Evolutionary conservation across 163 green algal species (phyloP).

Genomic region (Scenedesmus sp.): DNA sequence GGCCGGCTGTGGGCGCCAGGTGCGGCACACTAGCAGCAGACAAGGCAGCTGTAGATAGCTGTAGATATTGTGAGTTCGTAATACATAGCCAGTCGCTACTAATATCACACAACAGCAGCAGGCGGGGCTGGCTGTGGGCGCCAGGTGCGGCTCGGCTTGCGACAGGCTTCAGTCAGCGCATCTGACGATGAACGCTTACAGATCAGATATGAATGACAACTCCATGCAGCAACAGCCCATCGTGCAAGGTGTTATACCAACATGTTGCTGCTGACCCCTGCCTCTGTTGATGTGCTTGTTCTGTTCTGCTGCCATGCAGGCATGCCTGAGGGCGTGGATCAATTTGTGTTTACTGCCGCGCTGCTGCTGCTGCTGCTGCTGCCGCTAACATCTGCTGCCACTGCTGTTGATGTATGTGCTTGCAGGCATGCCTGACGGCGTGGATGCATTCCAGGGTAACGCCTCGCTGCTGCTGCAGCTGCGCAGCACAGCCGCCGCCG

Average conservation of each 20-base stretch:
- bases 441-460: slow-evolving; percentile 51
- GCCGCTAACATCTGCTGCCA: not conserved
- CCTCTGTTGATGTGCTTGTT: not conserved
- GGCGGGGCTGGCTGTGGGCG: too few relatives aligned
- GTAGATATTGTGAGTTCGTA: too few relatives aligned
- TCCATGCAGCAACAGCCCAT: too few relatives aligned
- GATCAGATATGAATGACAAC: too few relatives aligned
- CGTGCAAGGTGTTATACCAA: not conserved
- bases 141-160: too few relatives aligned
- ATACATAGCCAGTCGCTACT: too few relatives aligned
- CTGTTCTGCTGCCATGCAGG: not conserved
- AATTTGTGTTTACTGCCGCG: not conserved
- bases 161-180: too few relatives aligned
- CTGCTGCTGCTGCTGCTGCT: not conserved
- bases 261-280: not conserved
- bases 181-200: too few relatives aligned
- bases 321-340: not conserved
- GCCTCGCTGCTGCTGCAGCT: slow-evolving; percentile 36
- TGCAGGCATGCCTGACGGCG: slow-evolving; percentile 21
- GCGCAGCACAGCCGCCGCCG: not conserved
- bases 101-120: too few relatives aligned
- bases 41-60: not conserved
- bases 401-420: not conserved
- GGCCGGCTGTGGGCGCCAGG: slow-evolving; percentile 49
- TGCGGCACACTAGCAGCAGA: not conserved